These are phyloP conservation scores for Solanum peruvianum DNA, from an alignment of 257 asterid species.

Conservation along the genomic window DNA sequence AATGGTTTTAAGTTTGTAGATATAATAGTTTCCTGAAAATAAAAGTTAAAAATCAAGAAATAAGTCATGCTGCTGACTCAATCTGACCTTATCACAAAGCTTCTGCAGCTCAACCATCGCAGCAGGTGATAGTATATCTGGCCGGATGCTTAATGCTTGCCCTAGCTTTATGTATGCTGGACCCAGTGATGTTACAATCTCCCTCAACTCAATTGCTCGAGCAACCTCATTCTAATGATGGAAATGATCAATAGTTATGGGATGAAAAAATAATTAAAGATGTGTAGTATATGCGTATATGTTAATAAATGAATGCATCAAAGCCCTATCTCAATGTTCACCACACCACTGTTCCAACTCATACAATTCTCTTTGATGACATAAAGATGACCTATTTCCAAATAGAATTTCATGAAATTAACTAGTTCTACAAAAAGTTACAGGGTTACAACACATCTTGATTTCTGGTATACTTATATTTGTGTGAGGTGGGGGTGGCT, in stretches of 20 bases:
- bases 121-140: constrained; percentile 82
- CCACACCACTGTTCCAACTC: background rate
- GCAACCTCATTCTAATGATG: constrained; percentile 75
- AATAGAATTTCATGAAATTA: background rate
- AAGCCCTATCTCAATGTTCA: background rate
- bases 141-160: constrained; percentile 98
- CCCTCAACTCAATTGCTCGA: constrained; percentile 94
- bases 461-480: background rate
- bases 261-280: background rate
- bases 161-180: constrained; percentile 99
- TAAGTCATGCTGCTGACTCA: background rate
- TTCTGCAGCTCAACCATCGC: constrained; percentile 96
- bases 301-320: background rate
- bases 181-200: constrained; percentile 94
- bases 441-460: background rate
- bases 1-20: background rate
- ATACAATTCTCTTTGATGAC: background rate
- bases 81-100: constrained; percentile 95
- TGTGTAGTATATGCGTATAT: background rate
- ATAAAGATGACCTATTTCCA: background rate
- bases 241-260: background rate
- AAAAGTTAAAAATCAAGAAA: background rate
- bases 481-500: background rate
- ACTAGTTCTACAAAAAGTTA: background rate
- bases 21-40: background rate